phyloP scores from a whole-genome alignment of 2,329 filamentous ascomycete species.

The Hortaea werneckii region DNA sequence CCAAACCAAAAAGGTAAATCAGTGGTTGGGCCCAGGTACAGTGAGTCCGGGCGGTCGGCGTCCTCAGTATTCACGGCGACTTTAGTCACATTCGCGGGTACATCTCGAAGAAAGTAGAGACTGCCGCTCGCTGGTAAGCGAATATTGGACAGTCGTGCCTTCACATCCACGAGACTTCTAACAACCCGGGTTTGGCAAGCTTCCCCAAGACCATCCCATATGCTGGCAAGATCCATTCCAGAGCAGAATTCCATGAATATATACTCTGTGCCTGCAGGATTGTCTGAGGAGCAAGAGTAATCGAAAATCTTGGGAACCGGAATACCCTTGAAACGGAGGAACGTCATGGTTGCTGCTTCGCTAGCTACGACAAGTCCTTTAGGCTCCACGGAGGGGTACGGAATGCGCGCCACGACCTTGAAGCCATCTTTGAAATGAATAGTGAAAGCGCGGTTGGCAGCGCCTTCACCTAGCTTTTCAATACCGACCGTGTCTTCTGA shows the following conservation, averaged over 20 bases:
- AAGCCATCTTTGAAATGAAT: conserved; percentile 14
- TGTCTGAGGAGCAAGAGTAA: conserved; percentile 8
- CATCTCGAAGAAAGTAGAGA: conserved; percentile 23
- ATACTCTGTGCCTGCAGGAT: conserved; percentile 14
- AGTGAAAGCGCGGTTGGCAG: conserved; percentile 16
- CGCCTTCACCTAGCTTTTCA: conserved; percentile 15
- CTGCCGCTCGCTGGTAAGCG: conserved; percentile 22
- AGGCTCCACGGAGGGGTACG: conserved; percentile 13
- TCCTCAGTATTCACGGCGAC: conserved; percentile 9
- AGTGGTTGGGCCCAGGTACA: conserved; percentile 25
- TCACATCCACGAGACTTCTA: conserved; percentile 19
- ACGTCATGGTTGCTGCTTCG: conserved; percentile 21
- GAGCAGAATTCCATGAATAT: conserved; percentile 15
- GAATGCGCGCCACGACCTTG: conserved; percentile 17
- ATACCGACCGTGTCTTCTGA: conserved; percentile 6
- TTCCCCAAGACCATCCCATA: conserved; percentile 14
- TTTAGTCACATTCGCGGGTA: conserved; percentile 7
- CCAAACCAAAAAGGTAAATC: conserved; percentile 22
- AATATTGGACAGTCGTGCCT: conserved; percentile 19
- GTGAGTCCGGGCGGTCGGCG: conserved; percentile 4
- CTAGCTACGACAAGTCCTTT: conserved; percentile 13
- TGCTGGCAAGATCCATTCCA: conserved; percentile 10
- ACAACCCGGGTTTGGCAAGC: conserved; percentile 18
- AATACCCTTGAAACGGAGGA: conserved; percentile 10
- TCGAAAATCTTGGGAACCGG: conserved; percentile 13